Evolutionary conservation across 2,329 filamentous ascomycete species (phyloP), one percentile per base, ranked within the genome.

Genomic region (Trichoderma brevicompactum): DNA sequence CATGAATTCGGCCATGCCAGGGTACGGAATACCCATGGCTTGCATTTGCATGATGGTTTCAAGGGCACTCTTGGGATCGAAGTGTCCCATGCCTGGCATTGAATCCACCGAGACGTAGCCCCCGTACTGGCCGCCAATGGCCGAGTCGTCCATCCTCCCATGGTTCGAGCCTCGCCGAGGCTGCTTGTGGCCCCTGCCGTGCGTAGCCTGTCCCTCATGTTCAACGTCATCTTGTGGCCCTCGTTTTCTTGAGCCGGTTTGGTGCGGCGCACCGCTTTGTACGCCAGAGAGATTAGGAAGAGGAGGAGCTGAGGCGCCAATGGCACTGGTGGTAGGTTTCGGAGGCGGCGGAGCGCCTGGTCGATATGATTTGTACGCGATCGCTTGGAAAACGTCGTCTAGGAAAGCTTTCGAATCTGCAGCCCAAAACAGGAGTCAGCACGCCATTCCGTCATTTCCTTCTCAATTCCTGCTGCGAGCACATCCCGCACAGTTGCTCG

Each of bases 301-400:
- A 44, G 40, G 59, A 32, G 49, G 49, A 46, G 49, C 59, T 17
- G 40, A n/a, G 34, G 40, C 40, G 40, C 59, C 59, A 43, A 55
- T 40, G 34, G 38, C 48, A 40, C 70, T 41, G 36, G 65, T 28
- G 43, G 64, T 52, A 38, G 53, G 48, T 23, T 67, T 71, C 10
- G 75, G 80, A 19, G 81, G 78, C 52, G 80, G 80, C 46, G 76
- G 75, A 44, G 81, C 83, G 38, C 85, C 85, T 2, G 87, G 86
- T 2, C 85, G 73, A 73, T 88, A 90, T 5, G 83, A 82, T 72
- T 85, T 89, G 72, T 84, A 84, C 50, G 83, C 78, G 66, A 94
- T 83, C 5, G 86, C 86, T 58, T 84, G 77, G 72, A 94, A 89
- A 19, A 94, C 83, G 71, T 93, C 89, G 71, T 89, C 81, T 40